These are phyloP conservation scores for Curvularia sp. DNA, from an alignment of 2,329 filamentous ascomycete species.

Conservation along the genomic window DNA sequence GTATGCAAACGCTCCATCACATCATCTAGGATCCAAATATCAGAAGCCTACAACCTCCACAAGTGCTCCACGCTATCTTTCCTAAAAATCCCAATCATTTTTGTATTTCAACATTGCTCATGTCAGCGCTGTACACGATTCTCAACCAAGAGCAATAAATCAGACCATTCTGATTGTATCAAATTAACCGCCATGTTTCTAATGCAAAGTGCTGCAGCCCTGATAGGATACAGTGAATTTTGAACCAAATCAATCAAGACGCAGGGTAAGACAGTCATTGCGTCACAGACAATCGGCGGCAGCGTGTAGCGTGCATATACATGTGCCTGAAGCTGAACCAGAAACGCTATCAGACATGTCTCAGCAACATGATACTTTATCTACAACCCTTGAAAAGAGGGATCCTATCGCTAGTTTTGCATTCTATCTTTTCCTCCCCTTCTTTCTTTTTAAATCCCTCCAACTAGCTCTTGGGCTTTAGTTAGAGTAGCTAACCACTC, in stretches of 20 bases:
- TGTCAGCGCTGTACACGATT: background rate
- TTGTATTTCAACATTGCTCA: background rate
- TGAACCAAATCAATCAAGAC: background rate
- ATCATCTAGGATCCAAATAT: background rate
- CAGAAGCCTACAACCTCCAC: background rate
- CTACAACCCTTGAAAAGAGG: background rate
- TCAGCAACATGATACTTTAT: background rate
- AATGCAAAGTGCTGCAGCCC: background rate
- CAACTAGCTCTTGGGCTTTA: background rate
- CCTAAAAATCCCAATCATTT: background rate
- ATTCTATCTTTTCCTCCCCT: background rate
- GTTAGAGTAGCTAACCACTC: background rate
- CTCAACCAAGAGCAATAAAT: background rate
- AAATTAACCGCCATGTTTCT: background rate
- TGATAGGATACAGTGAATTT: background rate
- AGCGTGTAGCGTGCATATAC: background rate
- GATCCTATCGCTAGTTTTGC: background rate
- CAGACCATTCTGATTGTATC: background rate
- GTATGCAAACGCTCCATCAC: background rate
- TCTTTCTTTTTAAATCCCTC: background rate
- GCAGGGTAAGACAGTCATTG: background rate
- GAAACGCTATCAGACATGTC: background rate
- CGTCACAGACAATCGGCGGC: background rate
- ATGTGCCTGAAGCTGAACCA: background rate
- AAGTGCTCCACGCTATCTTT: background rate